Conservation (phyloP, 2,329 filamentous ascomycete species). For the Tolypocladium guangdongense region DNA sequence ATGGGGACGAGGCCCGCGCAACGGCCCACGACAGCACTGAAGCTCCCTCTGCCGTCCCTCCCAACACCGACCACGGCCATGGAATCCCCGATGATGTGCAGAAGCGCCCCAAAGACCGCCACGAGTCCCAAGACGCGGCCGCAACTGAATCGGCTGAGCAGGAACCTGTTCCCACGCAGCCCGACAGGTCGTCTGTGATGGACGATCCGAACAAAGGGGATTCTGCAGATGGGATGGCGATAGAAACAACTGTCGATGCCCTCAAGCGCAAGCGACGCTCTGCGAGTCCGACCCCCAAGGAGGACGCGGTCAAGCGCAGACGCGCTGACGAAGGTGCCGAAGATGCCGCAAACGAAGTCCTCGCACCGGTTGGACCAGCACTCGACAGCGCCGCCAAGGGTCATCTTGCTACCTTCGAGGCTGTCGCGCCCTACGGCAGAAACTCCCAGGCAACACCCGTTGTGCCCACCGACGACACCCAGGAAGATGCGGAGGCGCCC, state of each 20-base stretch:
- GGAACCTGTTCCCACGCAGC: background rate
- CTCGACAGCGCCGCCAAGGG: background rate
- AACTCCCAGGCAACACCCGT: background rate
- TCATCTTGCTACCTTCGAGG: background rate
- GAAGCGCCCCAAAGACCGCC: background rate
- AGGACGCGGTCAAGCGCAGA: conserved; percentile 43
- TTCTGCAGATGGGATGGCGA: conserved; percentile 5
- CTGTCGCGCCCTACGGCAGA: background rate
- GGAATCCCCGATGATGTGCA: no score
- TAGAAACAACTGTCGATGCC: conserved; percentile 25
- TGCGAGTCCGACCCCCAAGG: conserved; percentile 45
- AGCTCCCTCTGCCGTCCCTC: background rate
- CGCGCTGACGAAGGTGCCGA: conserved; percentile 21
- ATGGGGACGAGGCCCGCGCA: background rate
- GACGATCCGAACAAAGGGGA: background rate
- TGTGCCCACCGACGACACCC: conserved; percentile 5
- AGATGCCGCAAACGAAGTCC: conserved; percentile 5
- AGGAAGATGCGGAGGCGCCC: conserved; percentile 21
- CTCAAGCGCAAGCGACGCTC: conserved; percentile 60
- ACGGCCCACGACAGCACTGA: background rate
- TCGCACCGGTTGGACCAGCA: background rate
- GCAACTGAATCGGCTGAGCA: background rate
- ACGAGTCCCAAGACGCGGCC: background rate
- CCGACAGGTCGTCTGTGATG: background rate
- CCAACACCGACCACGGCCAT: no score